phyloP scores from a whole-genome alignment of 352 stramenopile genomes.

The Blastocystis sp. region DNA sequence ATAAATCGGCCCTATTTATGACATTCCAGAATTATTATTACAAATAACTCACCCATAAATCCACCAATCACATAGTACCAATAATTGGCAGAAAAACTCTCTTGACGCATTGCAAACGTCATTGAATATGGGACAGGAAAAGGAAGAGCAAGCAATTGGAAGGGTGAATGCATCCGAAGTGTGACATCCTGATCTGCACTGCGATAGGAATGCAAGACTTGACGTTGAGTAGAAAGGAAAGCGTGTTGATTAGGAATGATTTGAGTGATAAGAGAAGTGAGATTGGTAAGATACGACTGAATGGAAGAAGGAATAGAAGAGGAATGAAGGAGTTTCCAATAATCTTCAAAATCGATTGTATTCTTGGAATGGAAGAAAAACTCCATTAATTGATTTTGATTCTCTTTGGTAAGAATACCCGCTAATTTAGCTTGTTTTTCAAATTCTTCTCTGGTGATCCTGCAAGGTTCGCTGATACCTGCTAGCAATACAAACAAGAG shows the following conservation, averaged over 20 bases:
- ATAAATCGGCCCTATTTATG: conserved; percentile 35
- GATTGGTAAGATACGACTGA: background rate
- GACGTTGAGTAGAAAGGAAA: background rate
- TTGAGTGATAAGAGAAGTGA: background rate
- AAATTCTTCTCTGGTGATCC: background rate
- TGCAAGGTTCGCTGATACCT: background rate
- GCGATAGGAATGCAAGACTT: background rate
- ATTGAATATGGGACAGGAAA: conserved; percentile 11
- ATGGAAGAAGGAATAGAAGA: background rate
- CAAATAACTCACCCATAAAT: conserved; percentile 26
- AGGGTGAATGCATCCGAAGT: background rate
- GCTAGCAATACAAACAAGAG: background rate
- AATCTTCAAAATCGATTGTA: background rate
- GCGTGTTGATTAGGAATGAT: background rate
- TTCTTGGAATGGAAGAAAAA: conserved; percentile 21
- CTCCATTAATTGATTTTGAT: background rate
- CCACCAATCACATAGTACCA: conserved; percentile 17
- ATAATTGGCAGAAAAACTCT: conserved; percentile 4
- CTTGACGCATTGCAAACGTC: background rate
- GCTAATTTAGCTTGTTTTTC: background rate
- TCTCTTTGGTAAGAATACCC: background rate
- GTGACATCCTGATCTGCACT: background rate
- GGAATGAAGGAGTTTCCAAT: background rate
- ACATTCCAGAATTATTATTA: background rate
- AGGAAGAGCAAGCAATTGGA: conserved; percentile 11